phyloP scores from a whole-genome alignment of 257 asterid species.

The Verbena officinalis region DNA sequence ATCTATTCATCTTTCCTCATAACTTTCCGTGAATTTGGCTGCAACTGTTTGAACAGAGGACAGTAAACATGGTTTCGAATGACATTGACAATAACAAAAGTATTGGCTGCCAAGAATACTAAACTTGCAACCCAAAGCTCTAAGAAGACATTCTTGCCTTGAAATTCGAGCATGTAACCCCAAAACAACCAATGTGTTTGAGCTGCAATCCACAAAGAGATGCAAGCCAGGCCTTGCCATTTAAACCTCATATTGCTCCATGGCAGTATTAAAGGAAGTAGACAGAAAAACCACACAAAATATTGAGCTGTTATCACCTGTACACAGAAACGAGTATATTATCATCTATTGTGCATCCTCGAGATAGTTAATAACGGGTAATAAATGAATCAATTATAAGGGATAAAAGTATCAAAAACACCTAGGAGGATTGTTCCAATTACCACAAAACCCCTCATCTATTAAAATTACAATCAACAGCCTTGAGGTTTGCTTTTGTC shows the following conservation, averaged over 20 bases:
- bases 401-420: no score
- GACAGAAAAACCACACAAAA: constrained; percentile 89
- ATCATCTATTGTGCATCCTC: constrained; percentile 3
- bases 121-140: constrained; percentile 87
- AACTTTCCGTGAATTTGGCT: constrained; percentile 32
- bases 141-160: constrained; percentile 80
- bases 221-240: constrained; percentile 68
- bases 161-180: constrained; percentile 89
- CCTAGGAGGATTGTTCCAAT: no score
- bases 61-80: constrained; percentile 56
- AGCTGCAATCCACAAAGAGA: constrained; percentile 82
- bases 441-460: no score
- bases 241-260: constrained; percentile 84
- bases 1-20: constrained; percentile 39
- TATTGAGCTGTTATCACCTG: constrained; percentile 99
- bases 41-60: constrained; percentile 54
- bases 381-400: no score
- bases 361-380: no score
- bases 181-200: constrained; percentile 90
- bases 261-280: constrained; percentile 83
- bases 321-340: not conserved
- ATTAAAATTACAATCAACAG: no score
- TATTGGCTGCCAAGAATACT: constrained; percentile 81
- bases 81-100: constrained; percentile 53
- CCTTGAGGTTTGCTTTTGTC: no score